phyloP scores from a whole-genome alignment of 2,329 filamentous ascomycete genomes.

The Scortechinia acanthostroma region DNA sequence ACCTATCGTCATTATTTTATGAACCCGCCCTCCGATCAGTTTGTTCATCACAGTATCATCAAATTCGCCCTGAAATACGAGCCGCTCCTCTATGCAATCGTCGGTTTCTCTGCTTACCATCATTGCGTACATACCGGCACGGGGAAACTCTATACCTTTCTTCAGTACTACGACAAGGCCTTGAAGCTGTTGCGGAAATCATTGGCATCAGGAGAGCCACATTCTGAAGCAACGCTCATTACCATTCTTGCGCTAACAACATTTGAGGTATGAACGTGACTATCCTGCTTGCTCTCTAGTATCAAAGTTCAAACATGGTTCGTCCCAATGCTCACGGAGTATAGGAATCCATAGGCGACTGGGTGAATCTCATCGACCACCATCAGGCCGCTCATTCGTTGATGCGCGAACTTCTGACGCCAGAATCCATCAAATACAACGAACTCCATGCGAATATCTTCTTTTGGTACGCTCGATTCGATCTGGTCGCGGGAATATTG shows the following conservation, averaged over 20 bases:
- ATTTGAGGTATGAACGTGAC: conserved; percentile 42
- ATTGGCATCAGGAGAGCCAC: conserved; percentile 39
- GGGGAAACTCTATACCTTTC: conserved; percentile 47
- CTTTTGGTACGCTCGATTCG: conserved; percentile 55
- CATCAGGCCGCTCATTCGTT: conserved; percentile 55
- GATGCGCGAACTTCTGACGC: conserved; percentile 46
- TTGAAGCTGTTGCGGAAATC: conserved; percentile 47
- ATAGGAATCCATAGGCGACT: conserved; percentile 59
- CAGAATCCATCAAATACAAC: conserved; percentile 43
- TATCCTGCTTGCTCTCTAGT: conserved; percentile 4
- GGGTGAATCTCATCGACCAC: conserved; percentile 55
- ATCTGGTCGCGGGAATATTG: conserved; percentile 50
- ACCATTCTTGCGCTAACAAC: conserved; percentile 57
- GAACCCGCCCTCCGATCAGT: conserved; percentile 39
- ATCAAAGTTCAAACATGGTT: conserved; percentile 4
- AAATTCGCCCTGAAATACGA: conserved; percentile 49
- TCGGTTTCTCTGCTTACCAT: conserved; percentile 58
- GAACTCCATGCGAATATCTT: conserved; percentile 47
- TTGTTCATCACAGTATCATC: conserved; percentile 45
- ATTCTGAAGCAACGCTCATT: conserved; percentile 47
- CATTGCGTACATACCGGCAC: conserved; percentile 43
- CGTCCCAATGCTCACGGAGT: conserved; percentile 6
- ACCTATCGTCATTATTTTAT: conserved; percentile 52
- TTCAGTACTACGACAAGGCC: conserved; percentile 55
- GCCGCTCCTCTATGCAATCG: conserved; percentile 54